A percentile compares a stretch with the other conserved stretches of the same genome.
These are phyloP conservation scores for Tilletia horrida DNA, from an alignment of 1,284 basidiomycete species.

Conservation along the genomic window DNA sequence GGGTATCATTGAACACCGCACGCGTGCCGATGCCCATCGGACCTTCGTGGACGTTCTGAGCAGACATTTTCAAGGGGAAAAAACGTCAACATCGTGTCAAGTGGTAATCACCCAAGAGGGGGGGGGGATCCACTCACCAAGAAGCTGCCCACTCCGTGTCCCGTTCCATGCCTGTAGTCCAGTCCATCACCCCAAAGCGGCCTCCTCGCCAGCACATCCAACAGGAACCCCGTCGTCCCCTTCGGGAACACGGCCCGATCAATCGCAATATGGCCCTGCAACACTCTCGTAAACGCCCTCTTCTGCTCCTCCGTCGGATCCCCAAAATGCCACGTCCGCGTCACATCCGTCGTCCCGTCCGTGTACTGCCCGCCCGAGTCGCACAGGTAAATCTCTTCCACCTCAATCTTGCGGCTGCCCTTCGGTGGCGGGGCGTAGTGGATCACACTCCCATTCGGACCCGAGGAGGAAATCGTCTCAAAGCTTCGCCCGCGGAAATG, in stretches of 20 bases:
- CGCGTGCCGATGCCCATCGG: slow-evolving; percentile 53
- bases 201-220: slow-evolving; percentile 79
- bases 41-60: slow-evolving; percentile 52
- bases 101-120: too few relatives aligned
- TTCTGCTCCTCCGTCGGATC: slow-evolving; percentile 76
- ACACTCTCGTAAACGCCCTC: slow-evolving; percentile 83
- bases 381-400: slow-evolving; percentile 71
- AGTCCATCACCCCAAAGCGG: slow-evolving; percentile 82
- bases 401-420: slow-evolving; percentile 68
- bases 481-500: slow-evolving; percentile 86
- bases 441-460: slow-evolving; percentile 88
- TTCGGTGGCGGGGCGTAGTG: slow-evolving; percentile 81
- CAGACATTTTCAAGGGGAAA: slow-evolving; percentile 21
- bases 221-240: slow-evolving; percentile 74
- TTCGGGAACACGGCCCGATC: slow-evolving; percentile 80
- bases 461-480: slow-evolving; percentile 80
- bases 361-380: slow-evolving; percentile 87
- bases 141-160: slow-evolving; percentile 11
- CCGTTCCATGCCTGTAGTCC: slow-evolving; percentile 17
- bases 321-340: slow-evolving; percentile 81
- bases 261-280: slow-evolving; percentile 92
- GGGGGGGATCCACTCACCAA: slow-evolving; percentile 5
- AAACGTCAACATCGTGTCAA: too few relatives aligned
- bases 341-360: slow-evolving; percentile 93
- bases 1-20: slow-evolving; percentile 50